Conservation (phyloP, 2,329 filamentous ascomycete species). For the Ascocoryne sarcoides region DNA sequence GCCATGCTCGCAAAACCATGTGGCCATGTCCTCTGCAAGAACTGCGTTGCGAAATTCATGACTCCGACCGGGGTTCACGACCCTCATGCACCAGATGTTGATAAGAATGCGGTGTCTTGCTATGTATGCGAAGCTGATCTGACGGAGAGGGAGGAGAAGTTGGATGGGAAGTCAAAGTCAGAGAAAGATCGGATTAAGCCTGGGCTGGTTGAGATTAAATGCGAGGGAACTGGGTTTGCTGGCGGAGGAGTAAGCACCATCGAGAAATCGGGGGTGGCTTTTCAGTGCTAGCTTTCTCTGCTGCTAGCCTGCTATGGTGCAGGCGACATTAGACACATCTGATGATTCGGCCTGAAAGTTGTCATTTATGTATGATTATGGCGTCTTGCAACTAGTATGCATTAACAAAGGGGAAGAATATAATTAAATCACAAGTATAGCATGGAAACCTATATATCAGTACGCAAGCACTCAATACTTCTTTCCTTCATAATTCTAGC, state of each 20-base stretch:
- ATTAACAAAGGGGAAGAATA: no score
- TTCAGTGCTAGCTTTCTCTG: slow-evolving; percentile 55
- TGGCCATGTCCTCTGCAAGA: slow-evolving; percentile 83
- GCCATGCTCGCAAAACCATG: slow-evolving; percentile 80
- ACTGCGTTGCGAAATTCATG: slow-evolving; percentile 79
- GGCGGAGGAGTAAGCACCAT: slow-evolving; percentile 78
- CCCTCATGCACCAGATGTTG: slow-evolving; percentile 46
- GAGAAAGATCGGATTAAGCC: slow-evolving; percentile 53
- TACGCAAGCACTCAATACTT: no score
- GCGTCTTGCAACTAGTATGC: no score
- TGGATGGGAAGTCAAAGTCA: slow-evolving; percentile 37
- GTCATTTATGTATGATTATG: no score
- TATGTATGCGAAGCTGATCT: slow-evolving; percentile 82
- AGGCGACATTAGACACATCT: no score
- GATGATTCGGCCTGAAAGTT: no score
- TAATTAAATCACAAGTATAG: no score
- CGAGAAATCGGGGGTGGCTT: slow-evolving; percentile 68
- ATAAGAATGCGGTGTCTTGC: slow-evolving; percentile 52
- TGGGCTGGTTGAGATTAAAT: slow-evolving; percentile 70
- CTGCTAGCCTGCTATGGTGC: not conserved
- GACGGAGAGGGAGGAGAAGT: slow-evolving; percentile 41
- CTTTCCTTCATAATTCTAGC: no score
- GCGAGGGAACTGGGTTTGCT: slow-evolving; percentile 88
- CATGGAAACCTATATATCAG: no score
- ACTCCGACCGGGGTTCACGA: slow-evolving; percentile 45